A percentile compares a stretch with the other conserved stretches of the same genome.
phyloP scores from a whole-genome alignment of 345 rosid genomes.

The Arabis alpina region DNA sequence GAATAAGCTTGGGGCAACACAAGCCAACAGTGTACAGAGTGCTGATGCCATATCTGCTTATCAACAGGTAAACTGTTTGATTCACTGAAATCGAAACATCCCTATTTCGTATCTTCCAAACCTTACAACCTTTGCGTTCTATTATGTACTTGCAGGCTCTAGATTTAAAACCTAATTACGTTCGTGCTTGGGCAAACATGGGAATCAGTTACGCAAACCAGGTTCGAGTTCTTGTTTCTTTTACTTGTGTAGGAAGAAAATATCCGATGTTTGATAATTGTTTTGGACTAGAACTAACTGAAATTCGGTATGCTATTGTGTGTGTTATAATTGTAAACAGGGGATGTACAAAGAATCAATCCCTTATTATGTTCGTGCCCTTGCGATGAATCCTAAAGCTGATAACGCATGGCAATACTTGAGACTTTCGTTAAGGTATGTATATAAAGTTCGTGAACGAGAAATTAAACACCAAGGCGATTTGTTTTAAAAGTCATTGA shows the following conservation, averaged over 20 bases:
- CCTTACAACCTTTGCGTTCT: neutral
- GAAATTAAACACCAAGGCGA: neutral
- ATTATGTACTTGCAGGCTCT: slow-evolving; percentile 63
- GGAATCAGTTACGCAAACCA: slow-evolving; percentile 99
- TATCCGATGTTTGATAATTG: slow-evolving; percentile 8
- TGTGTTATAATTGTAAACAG: slow-evolving; percentile 45
- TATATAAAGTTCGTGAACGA: slow-evolving; percentile 7
- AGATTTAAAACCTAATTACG: slow-evolving; percentile 98
- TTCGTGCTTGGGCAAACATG: slow-evolving; percentile 99
- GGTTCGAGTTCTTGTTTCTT: slow-evolving; percentile 49
- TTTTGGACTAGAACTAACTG: neutral
- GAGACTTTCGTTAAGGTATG: slow-evolving; percentile 91
- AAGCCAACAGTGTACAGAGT: slow-evolving; percentile 98
- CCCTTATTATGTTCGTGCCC: slow-evolving; percentile 94
- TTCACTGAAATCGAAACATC: neutral
- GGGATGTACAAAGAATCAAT: slow-evolving; percentile 93
- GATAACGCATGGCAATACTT: slow-evolving; percentile 99
- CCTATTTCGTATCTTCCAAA: neutral
- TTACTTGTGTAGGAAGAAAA: slow-evolving; percentile 6
- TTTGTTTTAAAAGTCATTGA: neutral
- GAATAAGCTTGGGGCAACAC: slow-evolving; percentile 99
- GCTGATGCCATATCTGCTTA: slow-evolving; percentile 98
- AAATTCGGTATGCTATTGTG: neutral
- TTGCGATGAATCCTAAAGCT: slow-evolving; percentile 98
- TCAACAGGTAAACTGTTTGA: slow-evolving; percentile 62